Base-by-base conservation (phyloP, 192 early-diverging fungal genomes). In the Hyaloraphidium curvatum region DNA sequence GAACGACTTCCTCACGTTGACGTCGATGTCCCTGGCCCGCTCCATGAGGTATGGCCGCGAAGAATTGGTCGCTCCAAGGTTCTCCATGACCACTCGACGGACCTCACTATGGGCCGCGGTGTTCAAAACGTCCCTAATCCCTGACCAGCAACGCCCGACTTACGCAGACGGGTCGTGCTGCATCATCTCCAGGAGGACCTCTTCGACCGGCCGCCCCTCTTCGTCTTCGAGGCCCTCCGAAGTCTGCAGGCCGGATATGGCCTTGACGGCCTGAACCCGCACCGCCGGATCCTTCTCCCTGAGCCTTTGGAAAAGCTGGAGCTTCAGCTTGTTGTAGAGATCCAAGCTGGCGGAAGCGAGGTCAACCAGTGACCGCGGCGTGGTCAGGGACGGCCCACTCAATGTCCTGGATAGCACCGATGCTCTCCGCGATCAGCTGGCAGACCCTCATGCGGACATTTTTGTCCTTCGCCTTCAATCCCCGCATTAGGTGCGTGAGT, bases 401-500 rank as follows among this genome's bases (percentile, higher is more conserved):
- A 26, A 88, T 77, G 43, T 83, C 83, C 14, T 79, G 78, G 39
- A 87, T 56, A 22, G 71, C 76, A 60, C 76, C 81, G 25, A 84
- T 70, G 33, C 79, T 74, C 59, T 80, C 66, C 2, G 79, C 81
- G 28, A 87, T 73, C 2, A 89, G 62, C 63, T 88, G 81, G 57
- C 82, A 86, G 53, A 76, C 76, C 2, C 88, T 75, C 52, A 75
- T 58, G 9, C 88, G 78, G 2, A 87, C 79, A 7, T 65, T 66
- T 59, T 83, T 82, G 54, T 87, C 83, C 54, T 82, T 86, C 19
- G 84, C 82, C n/a, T 69, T 72, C 56, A 85, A 75, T 2, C 88
- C 88, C 55, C 71, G 78, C 43, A 85, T 58, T 27, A 86, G 48
- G 55, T 86, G 74, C 52, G 59, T 62, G 59, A 89, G 70, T 23